Evolutionary conservation across 257 asterid species (phyloP).

Genomic region (Solanum gracilifrons): DNA sequence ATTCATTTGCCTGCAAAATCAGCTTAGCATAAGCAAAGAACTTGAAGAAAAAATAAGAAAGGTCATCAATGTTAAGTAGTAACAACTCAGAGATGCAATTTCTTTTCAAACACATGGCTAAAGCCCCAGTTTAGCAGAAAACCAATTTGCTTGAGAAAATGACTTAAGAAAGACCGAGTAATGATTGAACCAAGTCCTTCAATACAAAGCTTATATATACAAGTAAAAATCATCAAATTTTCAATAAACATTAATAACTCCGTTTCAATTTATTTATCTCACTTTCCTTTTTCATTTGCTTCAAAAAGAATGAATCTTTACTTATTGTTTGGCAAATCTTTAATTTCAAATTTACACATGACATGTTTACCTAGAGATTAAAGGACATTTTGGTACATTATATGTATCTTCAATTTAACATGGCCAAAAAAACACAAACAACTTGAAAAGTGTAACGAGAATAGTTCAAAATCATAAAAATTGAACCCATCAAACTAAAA

Average conservation of each 20-base stretch:
- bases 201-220: background rate
- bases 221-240: background rate
- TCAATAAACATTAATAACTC: background rate
- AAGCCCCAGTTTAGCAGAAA: background rate
- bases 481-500: background rate
- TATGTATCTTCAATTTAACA: too few relatives aligned
- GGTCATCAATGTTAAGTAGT: background rate
- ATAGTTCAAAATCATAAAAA: background rate
- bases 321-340: too few relatives aligned
- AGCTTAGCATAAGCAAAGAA: background rate
- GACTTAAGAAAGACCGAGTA: background rate
- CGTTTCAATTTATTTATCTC: too few relatives aligned
- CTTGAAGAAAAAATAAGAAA: background rate
- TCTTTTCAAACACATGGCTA: background rate
- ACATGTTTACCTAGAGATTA: too few relatives aligned
- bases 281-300: too few relatives aligned
- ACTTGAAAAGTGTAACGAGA: background rate
- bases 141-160: background rate
- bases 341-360: too few relatives aligned
- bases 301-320: too few relatives aligned
- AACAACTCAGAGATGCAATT: background rate
- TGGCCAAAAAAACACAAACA: too few relatives aligned
- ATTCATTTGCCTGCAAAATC: conserved; percentile 9
- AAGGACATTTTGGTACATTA: too few relatives aligned
- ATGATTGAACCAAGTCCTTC: background rate